These are phyloP conservation scores for Leptoxyphium fumago DNA, from an alignment of 2,329 filamentous ascomycete species.

Conservation along the genomic window DNA sequence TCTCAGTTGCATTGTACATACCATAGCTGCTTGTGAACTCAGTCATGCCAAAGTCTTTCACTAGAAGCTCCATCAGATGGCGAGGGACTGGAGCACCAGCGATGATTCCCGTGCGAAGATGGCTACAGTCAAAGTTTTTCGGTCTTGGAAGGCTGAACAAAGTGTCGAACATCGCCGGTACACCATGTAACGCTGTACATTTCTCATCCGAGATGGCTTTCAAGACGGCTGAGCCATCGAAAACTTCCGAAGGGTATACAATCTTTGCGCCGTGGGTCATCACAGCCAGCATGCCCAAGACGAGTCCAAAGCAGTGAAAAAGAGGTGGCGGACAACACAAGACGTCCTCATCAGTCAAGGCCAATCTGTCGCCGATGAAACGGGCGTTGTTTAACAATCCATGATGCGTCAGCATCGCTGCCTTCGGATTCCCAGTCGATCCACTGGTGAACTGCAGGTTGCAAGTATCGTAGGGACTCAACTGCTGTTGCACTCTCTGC, in stretches of 20 bases:
- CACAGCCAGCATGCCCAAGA: constrained; percentile 54
- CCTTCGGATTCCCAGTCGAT: constrained; percentile 60
- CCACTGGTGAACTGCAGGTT: constrained; percentile 46
- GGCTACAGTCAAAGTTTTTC: constrained; percentile 28
- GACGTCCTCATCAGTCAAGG: constrained; percentile 39
- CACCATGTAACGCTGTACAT: constrained; percentile 61
- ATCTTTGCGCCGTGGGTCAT: constrained; percentile 45
- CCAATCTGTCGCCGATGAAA: constrained; percentile 47
- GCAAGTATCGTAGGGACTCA: constrained; percentile 52
- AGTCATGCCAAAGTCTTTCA: constrained; percentile 57
- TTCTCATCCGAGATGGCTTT: constrained; percentile 40
- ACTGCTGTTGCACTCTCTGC: constrained; percentile 37
- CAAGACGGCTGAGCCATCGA: constrained; percentile 53
- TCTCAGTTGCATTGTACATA: too few relatives aligned
- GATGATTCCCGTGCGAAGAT: constrained; percentile 60
- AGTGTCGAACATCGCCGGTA: constrained; percentile 73
- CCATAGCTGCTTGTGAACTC: constrained; percentile 47
- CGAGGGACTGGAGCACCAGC: constrained; percentile 64
- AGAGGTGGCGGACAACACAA: constrained; percentile 72
- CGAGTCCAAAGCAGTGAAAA: constrained; percentile 76
- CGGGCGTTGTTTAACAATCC: constrained; percentile 9
- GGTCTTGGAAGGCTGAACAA: constrained; percentile 37
- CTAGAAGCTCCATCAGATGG: constrained; percentile 58
- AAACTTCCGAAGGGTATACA: constrained; percentile 61
- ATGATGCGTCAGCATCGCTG: constrained; percentile 50